These are phyloP conservation scores for Solanum bukasovii DNA, from an alignment of 257 asterid genomes.

Conservation along the genomic window DNA sequence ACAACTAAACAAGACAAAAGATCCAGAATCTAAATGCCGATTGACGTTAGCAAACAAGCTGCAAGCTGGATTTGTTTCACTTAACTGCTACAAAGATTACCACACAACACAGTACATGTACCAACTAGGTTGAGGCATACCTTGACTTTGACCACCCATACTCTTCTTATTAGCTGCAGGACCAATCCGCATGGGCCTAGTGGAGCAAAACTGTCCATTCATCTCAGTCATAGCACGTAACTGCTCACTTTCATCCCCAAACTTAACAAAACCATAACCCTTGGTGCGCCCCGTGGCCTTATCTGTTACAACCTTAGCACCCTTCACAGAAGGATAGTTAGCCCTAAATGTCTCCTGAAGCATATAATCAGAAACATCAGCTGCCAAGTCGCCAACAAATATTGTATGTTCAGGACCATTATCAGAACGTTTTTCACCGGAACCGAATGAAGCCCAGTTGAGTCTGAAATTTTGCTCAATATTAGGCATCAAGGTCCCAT, in stretches of 20 bases:
- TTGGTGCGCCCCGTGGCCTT: constrained; percentile 72
- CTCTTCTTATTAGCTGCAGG: constrained; percentile 82
- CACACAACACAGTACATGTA: background rate
- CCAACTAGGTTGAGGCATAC: constrained; percentile 22
- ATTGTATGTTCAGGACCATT: constrained; percentile 59
- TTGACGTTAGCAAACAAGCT: constrained; percentile 2
- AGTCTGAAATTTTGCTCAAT: constrained; percentile 50
- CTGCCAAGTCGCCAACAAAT: constrained; percentile 89
- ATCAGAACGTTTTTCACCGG: constrained; percentile 65
- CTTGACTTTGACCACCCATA: constrained; percentile 37
- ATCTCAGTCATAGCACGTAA: constrained; percentile 73
- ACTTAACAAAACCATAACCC: constrained; percentile 84
- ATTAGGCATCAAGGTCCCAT: constrained; percentile 59
- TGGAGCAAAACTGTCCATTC: constrained; percentile 72
- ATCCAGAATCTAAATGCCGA: constrained; percentile 10
- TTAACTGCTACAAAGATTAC: background rate
- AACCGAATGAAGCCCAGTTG: constrained; percentile 81
- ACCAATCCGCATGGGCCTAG: constrained; percentile 88
- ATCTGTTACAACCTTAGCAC: constrained; percentile 79
- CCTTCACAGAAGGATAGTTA: constrained; percentile 60
- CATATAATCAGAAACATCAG: constrained; percentile 65
- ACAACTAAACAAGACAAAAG: constrained; percentile 14
- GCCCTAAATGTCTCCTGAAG: constrained; percentile 62
- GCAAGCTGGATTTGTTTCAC: background rate
- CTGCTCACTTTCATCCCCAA: constrained; percentile 82